phyloP scores from a whole-genome alignment of 1,139 yeast species.

The Hyphopichia pseudoburtonii region DNA sequence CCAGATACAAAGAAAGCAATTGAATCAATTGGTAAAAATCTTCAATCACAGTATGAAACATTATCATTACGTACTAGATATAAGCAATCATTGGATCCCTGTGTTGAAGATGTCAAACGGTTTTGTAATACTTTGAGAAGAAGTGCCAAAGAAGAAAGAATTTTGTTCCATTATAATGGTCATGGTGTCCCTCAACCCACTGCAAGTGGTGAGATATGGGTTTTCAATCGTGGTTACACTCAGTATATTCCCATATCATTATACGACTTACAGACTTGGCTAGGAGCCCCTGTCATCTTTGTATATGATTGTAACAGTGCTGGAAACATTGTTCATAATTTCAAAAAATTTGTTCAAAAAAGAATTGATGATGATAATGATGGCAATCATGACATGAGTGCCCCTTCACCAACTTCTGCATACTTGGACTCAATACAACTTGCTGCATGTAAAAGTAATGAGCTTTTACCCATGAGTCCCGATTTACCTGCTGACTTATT shows the following conservation, averaged over 20 bases:
- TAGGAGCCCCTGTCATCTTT: constrained; percentile 95
- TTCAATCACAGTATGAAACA: constrained; percentile 88
- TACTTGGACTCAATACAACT: constrained; percentile 88
- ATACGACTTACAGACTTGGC: constrained; percentile 93
- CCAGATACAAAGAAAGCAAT: constrained; percentile 89
- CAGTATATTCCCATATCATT: constrained; percentile 95
- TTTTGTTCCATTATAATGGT: constrained; percentile 92
- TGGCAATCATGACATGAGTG: constrained; percentile 63
- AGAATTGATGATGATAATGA: constrained; percentile 85
- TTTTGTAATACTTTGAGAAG: constrained; percentile 87
- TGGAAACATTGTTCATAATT: constrained; percentile 88
- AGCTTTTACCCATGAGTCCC: constrained; percentile 88
- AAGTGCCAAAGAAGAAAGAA: constrained; percentile 88
- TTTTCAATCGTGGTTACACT: constrained; percentile 92
- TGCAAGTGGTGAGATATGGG: constrained; percentile 98
- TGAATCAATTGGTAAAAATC: constrained; percentile 83
- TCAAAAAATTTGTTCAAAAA: constrained; percentile 86
- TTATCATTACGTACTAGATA: constrained; percentile 84
- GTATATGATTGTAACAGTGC: constrained; percentile 96
- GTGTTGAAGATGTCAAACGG: constrained; percentile 92
- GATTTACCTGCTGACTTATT: constrained; percentile 94
- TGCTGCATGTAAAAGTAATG: constrained; percentile 90
- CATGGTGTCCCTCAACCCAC: constrained; percentile 99
- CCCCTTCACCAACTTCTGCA: constrained; percentile 66
- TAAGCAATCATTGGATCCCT: constrained; percentile 89